Conservation (phyloP, 129 eudicot genomes). For the Dittrichia graveolens region DNA sequence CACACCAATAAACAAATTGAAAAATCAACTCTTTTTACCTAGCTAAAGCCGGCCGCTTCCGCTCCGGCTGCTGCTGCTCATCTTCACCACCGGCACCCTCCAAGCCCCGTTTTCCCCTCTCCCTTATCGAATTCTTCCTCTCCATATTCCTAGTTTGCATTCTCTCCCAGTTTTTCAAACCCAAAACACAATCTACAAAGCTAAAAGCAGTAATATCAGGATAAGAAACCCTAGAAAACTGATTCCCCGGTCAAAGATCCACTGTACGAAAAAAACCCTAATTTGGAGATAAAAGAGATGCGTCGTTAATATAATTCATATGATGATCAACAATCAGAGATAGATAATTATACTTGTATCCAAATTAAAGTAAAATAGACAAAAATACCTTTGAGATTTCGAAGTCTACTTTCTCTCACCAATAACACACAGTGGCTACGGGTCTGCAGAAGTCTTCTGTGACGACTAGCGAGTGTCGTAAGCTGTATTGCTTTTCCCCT, state of each 20-base stretch:
- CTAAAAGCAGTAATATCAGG: slow-evolving; percentile 19
- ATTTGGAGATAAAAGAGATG: slow-evolving; percentile 5
- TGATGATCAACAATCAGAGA: slow-evolving; percentile 7
- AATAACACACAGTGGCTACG: slow-evolving; percentile 25
- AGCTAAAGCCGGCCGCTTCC: slow-evolving; percentile 95
- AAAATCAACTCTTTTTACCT: slow-evolving; percentile 44
- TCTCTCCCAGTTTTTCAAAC: slow-evolving; percentile 30
- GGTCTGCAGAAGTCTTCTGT: slow-evolving; percentile 21
- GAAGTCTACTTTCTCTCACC: slow-evolving; percentile 14
- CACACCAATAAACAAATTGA: not conserved
- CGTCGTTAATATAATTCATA: slow-evolving; percentile 3
- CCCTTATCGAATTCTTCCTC: slow-evolving; percentile 76
- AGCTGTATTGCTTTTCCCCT: slow-evolving; percentile 19
- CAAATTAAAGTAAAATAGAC: slow-evolving; percentile 8
- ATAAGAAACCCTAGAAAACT: slow-evolving; percentile 17
- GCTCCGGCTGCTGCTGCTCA: slow-evolving; percentile 71
- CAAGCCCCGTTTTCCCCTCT: slow-evolving; percentile 76
- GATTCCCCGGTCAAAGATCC: slow-evolving; percentile 24
- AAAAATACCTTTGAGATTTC: slow-evolving; percentile 21
- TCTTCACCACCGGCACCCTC: slow-evolving; percentile 59
- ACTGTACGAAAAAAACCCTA: slow-evolving; percentile 24
- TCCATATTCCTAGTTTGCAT: slow-evolving; percentile 97
- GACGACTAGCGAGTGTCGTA: slow-evolving; percentile 46
- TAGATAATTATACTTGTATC: slow-evolving; percentile 8
- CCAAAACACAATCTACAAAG: slow-evolving; percentile 38